Percentiles rank a stretch among this genome's conserved stretches.
Evolutionary conservation across 108 stramenopile genomes (phyloP).

Genomic region (Licmophora abbreviata): DNA sequence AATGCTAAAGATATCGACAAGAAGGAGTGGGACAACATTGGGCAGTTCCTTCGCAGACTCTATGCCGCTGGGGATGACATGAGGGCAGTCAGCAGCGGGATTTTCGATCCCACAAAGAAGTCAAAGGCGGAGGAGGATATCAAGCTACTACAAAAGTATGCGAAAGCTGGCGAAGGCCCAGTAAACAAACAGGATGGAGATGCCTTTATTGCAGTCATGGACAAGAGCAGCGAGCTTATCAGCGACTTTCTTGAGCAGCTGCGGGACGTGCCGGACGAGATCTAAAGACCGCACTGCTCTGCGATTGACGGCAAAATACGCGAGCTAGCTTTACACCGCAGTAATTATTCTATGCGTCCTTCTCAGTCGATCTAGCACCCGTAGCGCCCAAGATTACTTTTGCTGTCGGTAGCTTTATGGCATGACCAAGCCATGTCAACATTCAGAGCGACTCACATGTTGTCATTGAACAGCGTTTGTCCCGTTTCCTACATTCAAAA

Average conservation of each 20-base stretch:
- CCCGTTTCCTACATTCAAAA: conserved; percentile 3
- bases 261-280: conserved; percentile 66
- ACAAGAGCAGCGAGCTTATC: conserved; percentile 35
- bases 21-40: conserved; percentile 68
- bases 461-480: conserved; percentile 1
- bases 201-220: conserved; percentile 33
- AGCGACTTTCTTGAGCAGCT: conserved; percentile 59
- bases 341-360: no score
- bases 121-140: conserved; percentile 37
- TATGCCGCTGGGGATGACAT: conserved; percentile 50
- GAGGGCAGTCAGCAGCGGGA: conserved; percentile 46
- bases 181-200: conserved; percentile 39
- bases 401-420: no score
- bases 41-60: conserved; percentile 45
- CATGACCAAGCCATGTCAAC: neutral
- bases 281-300: no score
- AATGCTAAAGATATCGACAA: conserved; percentile 43
- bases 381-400: no score
- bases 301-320: no score
- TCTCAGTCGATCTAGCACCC: no score
- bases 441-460: neutral
- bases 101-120: conserved; percentile 46
- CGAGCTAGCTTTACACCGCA: no score
- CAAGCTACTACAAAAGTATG: conserved; percentile 48
- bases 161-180: conserved; percentile 52